Evolutionary conservation across 306 rosid genomes (phyloP).

Genomic region (Quercus aquifolioides): DNA sequence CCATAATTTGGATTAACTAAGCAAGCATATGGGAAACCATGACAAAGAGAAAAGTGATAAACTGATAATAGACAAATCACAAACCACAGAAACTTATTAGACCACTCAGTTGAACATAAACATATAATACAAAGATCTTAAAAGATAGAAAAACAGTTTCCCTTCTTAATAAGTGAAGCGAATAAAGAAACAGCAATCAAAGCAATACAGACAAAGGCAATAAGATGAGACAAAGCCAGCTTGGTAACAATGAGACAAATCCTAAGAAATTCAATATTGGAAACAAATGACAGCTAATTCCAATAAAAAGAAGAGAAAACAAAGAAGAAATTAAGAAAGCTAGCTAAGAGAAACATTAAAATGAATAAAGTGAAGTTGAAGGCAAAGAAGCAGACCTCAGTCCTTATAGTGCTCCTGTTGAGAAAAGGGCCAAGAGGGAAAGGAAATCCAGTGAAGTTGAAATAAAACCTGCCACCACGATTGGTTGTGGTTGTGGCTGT

Average conservation of each 20-base stretch:
- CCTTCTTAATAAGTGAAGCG: background rate
- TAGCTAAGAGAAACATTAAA: background rate
- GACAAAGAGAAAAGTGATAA: too few species aligned
- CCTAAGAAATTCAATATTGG: background rate
- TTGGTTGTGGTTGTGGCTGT: slow-evolving; percentile 23
- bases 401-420: slow-evolving; percentile 70
- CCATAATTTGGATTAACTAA: too few species aligned
- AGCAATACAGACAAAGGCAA: background rate
- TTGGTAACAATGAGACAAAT: background rate
- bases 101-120: too few species aligned
- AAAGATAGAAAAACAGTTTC: too few species aligned
- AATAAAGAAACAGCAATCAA: background rate
- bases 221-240: background rate
- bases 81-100: too few species aligned
- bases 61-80: too few species aligned
- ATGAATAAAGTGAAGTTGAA: slow-evolving; percentile 9
- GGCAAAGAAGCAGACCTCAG: slow-evolving; percentile 52
- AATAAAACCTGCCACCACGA: slow-evolving; percentile 71
- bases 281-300: background rate
- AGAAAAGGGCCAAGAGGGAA: slow-evolving; percentile 97
- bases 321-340: slow-evolving; percentile 7
- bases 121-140: too few species aligned
- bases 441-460: slow-evolving; percentile 94
- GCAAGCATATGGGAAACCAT: too few species aligned
- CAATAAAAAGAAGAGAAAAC: background rate